A percentile compares a stretch with the other conserved stretches of the same genome.
Evolutionary conservation across 257 asterid genomes (phyloP).

Genomic region (Solanum commersonii): DNA sequence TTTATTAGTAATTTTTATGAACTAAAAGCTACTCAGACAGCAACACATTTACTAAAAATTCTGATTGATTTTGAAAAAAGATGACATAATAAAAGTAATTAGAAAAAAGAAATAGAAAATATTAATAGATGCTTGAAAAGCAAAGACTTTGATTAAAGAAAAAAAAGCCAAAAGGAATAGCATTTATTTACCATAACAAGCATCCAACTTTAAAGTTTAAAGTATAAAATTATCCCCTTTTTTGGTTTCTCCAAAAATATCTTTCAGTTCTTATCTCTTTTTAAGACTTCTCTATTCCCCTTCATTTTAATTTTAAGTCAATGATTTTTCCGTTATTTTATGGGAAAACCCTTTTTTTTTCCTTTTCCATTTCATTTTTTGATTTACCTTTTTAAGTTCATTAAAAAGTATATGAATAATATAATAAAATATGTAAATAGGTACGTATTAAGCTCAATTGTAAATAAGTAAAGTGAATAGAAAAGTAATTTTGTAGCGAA

Average conservation of each 20-base stretch:
- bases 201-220: slow-evolving; percentile 19
- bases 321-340: not conserved
- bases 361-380: not conserved
- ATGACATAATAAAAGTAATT: not conserved
- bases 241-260: not conserved
- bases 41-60: not conserved
- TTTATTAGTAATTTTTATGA: slow-evolving; percentile 1
- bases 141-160: slow-evolving; percentile 5
- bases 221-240: slow-evolving; percentile 8
- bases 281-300: not conserved
- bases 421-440: too few relatives aligned
- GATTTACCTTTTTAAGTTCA: not conserved
- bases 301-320: not conserved
- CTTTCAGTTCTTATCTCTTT: not conserved
- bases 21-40: slow-evolving; percentile 14
- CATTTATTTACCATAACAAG: slow-evolving; percentile 26
- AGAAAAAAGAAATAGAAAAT: not conserved
- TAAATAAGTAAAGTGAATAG: not conserved
- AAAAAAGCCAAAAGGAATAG: slow-evolving; percentile 26
- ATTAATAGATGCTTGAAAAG: slow-evolving; percentile 13
- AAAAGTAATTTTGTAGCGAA: not conserved
- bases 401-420: too few relatives aligned
- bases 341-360: not conserved
- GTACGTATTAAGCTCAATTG: too few relatives aligned
- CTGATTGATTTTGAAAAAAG: slow-evolving; percentile 5